phyloP scores from a whole-genome alignment of 345 rosid species.

The Arabidopsis arenosa region DNA sequence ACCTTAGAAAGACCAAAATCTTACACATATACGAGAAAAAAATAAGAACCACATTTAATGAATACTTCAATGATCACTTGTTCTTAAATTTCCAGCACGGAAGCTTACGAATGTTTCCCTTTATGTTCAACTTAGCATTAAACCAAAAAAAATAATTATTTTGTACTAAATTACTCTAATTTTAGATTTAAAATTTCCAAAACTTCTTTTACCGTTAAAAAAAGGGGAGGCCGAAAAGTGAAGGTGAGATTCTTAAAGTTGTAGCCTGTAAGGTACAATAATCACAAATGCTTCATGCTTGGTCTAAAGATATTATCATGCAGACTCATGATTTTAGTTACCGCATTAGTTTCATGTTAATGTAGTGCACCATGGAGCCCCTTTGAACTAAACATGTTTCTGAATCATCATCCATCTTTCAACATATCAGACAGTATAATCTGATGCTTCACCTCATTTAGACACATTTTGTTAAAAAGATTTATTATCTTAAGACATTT shows the following conservation, averaged over 20 bases:
- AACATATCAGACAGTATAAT: conserved; percentile 42
- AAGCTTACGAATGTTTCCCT: conserved; percentile 26
- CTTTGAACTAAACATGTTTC: conserved; percentile 43
- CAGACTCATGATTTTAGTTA: conserved; percentile 44
- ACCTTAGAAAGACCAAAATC: neutral
- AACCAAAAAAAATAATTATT: neutral
- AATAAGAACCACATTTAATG: conserved; percentile 20
- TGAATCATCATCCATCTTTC: conserved; percentile 41
- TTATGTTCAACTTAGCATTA: neutral
- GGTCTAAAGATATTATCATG: conserved; percentile 46
- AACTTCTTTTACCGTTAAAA: conserved; percentile 8
- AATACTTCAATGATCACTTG: conserved; percentile 34
- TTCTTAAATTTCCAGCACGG: conserved; percentile 32
- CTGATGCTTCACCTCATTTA: conserved; percentile 21
- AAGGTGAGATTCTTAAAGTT: conserved; percentile 30
- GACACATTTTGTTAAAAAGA: neutral
- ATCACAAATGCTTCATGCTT: conserved; percentile 47
- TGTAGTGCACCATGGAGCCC: conserved; percentile 47
- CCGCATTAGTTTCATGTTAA: conserved; percentile 43
- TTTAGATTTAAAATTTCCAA: neutral
- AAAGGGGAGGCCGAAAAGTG: neutral
- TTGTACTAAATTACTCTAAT: neutral
- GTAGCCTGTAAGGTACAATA: conserved; percentile 33
- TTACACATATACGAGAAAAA: neutral
- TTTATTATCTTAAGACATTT: neutral